phyloP scores from a whole-genome alignment of 2,329 filamentous ascomycete genomes.

The Huntiella omanensis region DNA sequence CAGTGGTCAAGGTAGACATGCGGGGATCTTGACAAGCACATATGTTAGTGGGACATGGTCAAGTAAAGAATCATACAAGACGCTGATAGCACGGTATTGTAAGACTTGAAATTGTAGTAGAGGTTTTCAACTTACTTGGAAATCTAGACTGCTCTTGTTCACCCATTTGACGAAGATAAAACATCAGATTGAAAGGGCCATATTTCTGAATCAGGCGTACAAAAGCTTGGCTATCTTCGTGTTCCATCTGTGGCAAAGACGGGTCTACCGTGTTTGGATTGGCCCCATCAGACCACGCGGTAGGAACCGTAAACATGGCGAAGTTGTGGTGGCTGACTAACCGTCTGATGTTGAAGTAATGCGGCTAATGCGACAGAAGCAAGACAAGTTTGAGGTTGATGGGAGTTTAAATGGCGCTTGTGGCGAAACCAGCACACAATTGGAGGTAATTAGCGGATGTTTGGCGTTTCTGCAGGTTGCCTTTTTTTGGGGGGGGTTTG shows the following conservation, averaged over 20 bases:
- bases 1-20: slow-evolving; percentile 21
- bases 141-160: slow-evolving; percentile 5
- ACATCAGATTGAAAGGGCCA: slow-evolving; percentile 13
- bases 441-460: neutral
- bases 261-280: slow-evolving; percentile 1
- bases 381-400: neutral
- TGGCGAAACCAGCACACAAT: no score
- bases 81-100: no score
- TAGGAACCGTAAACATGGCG: slow-evolving; percentile 11
- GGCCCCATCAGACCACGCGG: slow-evolving; percentile 11
- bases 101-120: neutral
- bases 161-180: slow-evolving; percentile 11
- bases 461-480: neutral
- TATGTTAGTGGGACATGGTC: neutral
- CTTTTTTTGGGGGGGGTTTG: neutral
- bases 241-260: slow-evolving; percentile 11
- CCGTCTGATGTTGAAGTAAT: neutral
- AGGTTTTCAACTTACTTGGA: neutral
- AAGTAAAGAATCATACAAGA: neutral
- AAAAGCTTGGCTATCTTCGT: slow-evolving; percentile 11
- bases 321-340: no score
- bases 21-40: slow-evolving; percentile 16
- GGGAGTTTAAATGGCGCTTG: no score
- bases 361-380: neutral
- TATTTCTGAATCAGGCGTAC: slow-evolving; percentile 11